Evolutionary conservation across 2,329 filamentous ascomycete species (phyloP).

Genomic region (Microdochium trichocladiopsis): DNA sequence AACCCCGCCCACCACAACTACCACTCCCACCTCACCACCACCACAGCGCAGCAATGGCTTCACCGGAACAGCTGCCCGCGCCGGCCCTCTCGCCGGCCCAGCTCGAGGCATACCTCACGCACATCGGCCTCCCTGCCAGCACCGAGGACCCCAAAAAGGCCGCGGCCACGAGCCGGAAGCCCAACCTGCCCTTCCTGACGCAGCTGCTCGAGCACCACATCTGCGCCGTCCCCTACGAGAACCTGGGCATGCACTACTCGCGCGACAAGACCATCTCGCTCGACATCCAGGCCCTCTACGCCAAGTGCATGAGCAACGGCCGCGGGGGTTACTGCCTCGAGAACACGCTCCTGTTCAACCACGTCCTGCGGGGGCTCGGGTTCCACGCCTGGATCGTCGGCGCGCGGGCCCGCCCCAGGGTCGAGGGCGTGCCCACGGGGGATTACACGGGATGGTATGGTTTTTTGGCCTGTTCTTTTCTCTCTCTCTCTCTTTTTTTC

Average conservation of each 20-base stretch:
- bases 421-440: conserved; percentile 28
- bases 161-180: background rate
- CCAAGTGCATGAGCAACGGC: conserved; percentile 35
- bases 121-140: conserved; percentile 5
- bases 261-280: conserved; percentile 29
- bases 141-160: conserved; percentile 14
- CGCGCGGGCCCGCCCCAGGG: conserved; percentile 36
- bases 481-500: background rate
- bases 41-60: too few relatives aligned
- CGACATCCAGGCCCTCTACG: conserved; percentile 36
- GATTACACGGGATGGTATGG: conserved; percentile 39
- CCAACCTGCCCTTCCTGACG: background rate
- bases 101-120: background rate
- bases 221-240: conserved; percentile 47
- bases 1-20: background rate
- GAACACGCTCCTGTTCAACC: conserved; percentile 44
- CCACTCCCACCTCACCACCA: background rate
- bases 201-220: conserved; percentile 25
- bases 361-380: conserved; percentile 42
- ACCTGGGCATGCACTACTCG: conserved; percentile 46
- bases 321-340: conserved; percentile 58
- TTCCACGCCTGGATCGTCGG: conserved; percentile 49
- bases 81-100: background rate
- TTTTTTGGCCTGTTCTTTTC: conserved; percentile 4
- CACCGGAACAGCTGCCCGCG: too few relatives aligned